A percentile compares a stretch with the other conserved stretches of the same genome.
Evolutionary conservation across 805 yeast genomes (phyloP).

Genomic region (Priceomyces fermenticarens): DNA sequence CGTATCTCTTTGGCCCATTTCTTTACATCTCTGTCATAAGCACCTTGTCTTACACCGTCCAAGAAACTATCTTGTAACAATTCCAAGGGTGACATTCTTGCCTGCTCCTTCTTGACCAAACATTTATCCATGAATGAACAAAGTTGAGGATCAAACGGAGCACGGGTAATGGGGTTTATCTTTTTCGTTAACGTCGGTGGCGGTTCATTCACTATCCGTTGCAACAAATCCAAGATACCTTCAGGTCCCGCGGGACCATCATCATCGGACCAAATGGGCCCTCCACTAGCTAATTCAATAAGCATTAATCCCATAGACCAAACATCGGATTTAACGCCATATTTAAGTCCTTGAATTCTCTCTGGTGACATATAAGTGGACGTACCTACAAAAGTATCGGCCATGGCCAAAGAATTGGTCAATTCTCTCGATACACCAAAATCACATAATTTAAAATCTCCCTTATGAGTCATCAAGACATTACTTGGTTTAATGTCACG

Average conservation of each 20-base stretch:
- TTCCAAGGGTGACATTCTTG: constrained; percentile 72
- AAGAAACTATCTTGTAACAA: constrained; percentile 44
- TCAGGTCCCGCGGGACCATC: constrained; percentile 52
- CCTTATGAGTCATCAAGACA: constrained; percentile 80
- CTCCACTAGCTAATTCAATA: constrained; percentile 83
- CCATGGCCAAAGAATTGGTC: constrained; percentile 78
- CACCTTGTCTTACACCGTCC: constrained; percentile 26
- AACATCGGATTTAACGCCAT: constrained; percentile 93
- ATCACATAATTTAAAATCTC: constrained; percentile 89
- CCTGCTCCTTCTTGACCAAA: constrained; percentile 62
- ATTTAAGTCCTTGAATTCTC: constrained; percentile 90
- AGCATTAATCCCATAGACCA: constrained; percentile 95
- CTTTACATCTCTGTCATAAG: constrained; percentile 34
- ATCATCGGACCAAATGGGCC: constrained; percentile 69
- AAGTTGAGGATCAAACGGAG: constrained; percentile 44
- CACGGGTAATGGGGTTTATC: constrained; percentile 24
- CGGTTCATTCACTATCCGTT: constrained; percentile 88
- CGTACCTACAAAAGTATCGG: constrained; percentile 97
- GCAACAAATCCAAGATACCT: constrained; percentile 86
- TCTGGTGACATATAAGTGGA: constrained; percentile 97
- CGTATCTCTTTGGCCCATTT: constrained; percentile 41
- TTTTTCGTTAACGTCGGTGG: constrained; percentile 64
- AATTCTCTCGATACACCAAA: constrained; percentile 94
- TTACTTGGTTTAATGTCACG: constrained; percentile 96
- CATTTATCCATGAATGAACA: constrained; percentile 73